Percentiles rank a stretch among this genome's conserved stretches.
These are phyloP conservation scores for Herpetomonas samuelpessoai DNA, from an alignment of 208 protist genomes.

Conservation along the genomic window DNA sequence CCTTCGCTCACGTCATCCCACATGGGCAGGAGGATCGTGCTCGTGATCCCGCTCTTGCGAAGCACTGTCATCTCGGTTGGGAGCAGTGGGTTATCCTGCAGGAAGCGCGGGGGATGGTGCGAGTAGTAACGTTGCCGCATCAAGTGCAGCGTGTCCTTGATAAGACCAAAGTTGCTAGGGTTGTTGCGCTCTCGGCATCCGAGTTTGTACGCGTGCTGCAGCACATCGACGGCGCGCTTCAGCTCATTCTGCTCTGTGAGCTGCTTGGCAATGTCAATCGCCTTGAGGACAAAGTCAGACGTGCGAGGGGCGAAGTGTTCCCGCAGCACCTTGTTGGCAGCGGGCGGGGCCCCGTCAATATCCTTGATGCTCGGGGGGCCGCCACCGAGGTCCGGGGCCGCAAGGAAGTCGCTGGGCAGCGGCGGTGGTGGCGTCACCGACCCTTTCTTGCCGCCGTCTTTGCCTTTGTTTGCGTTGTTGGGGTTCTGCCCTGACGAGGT, in stretches of 20 bases:
- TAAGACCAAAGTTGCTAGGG: conserved; percentile 59
- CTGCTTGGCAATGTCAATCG: conserved; percentile 59
- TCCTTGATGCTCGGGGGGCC: conserved; percentile 1
- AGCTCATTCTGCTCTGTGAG: conserved; percentile 52
- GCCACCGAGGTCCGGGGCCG: conserved; percentile 7
- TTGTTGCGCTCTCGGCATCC: conserved; percentile 56
- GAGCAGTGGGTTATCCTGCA: conserved; percentile 85
- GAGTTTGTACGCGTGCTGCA: conserved; percentile 70
- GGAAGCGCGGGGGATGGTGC: conserved; percentile 58
- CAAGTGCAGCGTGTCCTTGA: conserved; percentile 56
- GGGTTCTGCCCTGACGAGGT: neutral
- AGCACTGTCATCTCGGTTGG: conserved; percentile 77
- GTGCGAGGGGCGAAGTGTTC: conserved; percentile 30
- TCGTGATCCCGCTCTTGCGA: conserved; percentile 61
- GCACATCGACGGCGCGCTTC: conserved; percentile 80
- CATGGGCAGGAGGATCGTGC: conserved; percentile 67
- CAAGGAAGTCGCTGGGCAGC: conserved; percentile 14
- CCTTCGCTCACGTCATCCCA: conserved; percentile 87
- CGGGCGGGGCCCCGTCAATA: neutral
- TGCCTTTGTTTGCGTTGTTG: conserved; percentile 3
- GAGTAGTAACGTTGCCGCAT: conserved; percentile 44
- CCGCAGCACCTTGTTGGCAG: conserved; percentile 3
- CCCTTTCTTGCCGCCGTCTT: conserved; percentile 7
- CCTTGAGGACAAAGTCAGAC: conserved; percentile 54
- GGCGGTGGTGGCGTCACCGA: conserved; percentile 6